A percentile compares a stretch with the other conserved stretches of the same genome.
phyloP scores from a whole-genome alignment of 441 rosid genomes.

The Biscutella auriculata region DNA sequence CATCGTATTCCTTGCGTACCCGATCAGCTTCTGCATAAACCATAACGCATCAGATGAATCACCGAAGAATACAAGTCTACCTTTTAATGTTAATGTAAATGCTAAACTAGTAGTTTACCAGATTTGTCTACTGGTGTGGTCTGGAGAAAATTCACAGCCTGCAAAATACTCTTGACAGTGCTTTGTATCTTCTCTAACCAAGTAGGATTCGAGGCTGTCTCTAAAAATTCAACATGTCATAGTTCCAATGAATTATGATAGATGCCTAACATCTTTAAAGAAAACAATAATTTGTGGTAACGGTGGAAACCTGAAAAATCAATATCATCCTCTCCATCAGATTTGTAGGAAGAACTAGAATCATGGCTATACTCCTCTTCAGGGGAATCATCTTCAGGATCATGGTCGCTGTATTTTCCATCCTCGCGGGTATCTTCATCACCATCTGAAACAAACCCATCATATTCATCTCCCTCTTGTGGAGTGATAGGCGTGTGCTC shows the following conservation, averaged over 20 bases:
- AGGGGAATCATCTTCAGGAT: slow-evolving; percentile 36
- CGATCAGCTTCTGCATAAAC: slow-evolving; percentile 58
- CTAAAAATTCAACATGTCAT: slow-evolving; percentile 23
- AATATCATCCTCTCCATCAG: slow-evolving; percentile 46
- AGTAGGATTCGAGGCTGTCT: slow-evolving; percentile 43
- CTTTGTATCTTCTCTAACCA: slow-evolving; percentile 88
- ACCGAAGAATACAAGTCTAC: neutral
- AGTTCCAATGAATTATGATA: neutral
- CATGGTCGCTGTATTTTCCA: slow-evolving; percentile 45
- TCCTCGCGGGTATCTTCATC: slow-evolving; percentile 47
- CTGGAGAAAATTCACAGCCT: slow-evolving; percentile 64
- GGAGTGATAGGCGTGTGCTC: slow-evolving; percentile 32
- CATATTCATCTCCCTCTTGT: slow-evolving; percentile 43
- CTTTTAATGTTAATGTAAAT: neutral
- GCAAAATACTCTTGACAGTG: slow-evolving; percentile 51
- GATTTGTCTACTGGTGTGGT: slow-evolving; percentile 69
- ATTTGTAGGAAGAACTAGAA: slow-evolving; percentile 38
- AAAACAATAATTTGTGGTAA: neutral
- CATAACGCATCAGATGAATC: slow-evolving; percentile 9
- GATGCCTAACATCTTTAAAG: neutral
- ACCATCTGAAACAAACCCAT: slow-evolving; percentile 64
- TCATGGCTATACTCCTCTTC: slow-evolving; percentile 42
- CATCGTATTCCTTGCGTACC: slow-evolving; percentile 83
- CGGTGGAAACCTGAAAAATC: slow-evolving; percentile 49
- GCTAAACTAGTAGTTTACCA: slow-evolving; percentile 28